Evolutionary conservation across 768 basidiomycete genomes (phyloP), one percentile per base, ranked within the genome.

Genomic region (Lactifluus hygrophoroides): DNA sequence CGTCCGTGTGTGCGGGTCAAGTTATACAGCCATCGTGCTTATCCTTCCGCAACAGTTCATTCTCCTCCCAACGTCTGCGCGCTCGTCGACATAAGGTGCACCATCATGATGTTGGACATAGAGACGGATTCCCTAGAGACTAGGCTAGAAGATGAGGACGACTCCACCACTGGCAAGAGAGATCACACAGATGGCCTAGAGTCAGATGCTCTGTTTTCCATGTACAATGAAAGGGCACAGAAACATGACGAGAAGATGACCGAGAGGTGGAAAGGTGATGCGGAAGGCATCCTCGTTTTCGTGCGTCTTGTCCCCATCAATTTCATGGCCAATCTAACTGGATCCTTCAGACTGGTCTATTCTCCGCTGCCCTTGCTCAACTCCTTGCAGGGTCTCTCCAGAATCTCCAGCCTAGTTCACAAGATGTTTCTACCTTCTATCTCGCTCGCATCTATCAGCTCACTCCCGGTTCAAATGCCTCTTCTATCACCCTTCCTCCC

Each of bases 391-490:
- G 23, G 25, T 40, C 51, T 5, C 38, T 51, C 25, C 51, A 38
- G 37, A 42, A 23, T 6, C 51, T 51, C 32, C 35, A 25, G 23
- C 21, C 4, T 1, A 51, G 25, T 27, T 53, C 57, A n/a, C 51
- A 58, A 42, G 57, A 53, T 13, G 51, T 53, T 45, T 42, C 57
- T 2, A 45, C 57, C 13, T 58, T 53, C 32, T 58, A 52, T 17
- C 57, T 53, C 25, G 14, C 16, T 44, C 57, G 47, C 27, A 46
- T 58, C 10, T 53, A 53, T 44, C 28, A 27, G 23, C 32, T 47
- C 10, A 43, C 45, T 45, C 46, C 45, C n/a, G 42, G 30, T 35
- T 34, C 38, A 17, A 54, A 54, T 23, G 10, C 19, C 5, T 16
- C 37, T n/a, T 3, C 9, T 17, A 0, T 5, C 14, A 19, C 23